Evolutionary conservation across 1,139 yeast genomes (phyloP), one percentile per base, ranked within the genome.

Genomic region (Pichiaceae sp.): DNA sequence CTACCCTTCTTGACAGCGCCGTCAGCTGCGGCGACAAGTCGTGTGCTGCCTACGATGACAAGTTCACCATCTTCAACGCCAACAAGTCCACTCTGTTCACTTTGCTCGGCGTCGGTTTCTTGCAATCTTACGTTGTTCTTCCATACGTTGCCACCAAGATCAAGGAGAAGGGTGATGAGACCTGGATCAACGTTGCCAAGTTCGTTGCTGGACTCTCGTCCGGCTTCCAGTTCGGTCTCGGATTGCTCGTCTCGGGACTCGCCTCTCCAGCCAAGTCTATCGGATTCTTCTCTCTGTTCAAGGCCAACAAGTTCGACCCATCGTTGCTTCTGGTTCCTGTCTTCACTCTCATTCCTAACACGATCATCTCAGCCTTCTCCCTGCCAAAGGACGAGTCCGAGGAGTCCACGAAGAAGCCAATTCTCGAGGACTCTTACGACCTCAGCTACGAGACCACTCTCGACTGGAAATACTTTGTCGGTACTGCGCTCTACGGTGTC

Each of bases 161-260:
- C 15, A 39, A 34, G 30, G 23, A n/a, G 11, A 21, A n/a, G 3
- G 34, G 28, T n/a, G 31, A 35, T 17, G 17, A 11, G 9, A 12
- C 15, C 5, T 23, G 30, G 12, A 34, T 34, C 14, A 26, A 31
- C 6, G 7, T 32, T 8, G 33, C 53, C 2, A 54, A 53, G 16
- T 34, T 43, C 6, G n/a, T 56, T 4, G 46, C 51, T 15, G 60
- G 68, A 1, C 14, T 59, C 6, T 48, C 50, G 32, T 49, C 64
- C 4, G 75, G 75, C 3, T 50, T 61, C 27, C 41, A 60, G 16
- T 70, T 70, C 49, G 73, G 72, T 1, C 33, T 63, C 12, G 75
- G 75, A 0, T 50, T 70, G 12, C 47, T 59, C 21, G 52, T 69
- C 21, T 54, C 72, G 2, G 75, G 75, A 3, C 65, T 70, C 68